A percentile compares a stretch with the other conserved stretches of the same genome.
These are phyloP conservation scores for Cordyceps militaris DNA, from an alignment of 2,329 filamentous ascomycete species.

Conservation along the genomic window DNA sequence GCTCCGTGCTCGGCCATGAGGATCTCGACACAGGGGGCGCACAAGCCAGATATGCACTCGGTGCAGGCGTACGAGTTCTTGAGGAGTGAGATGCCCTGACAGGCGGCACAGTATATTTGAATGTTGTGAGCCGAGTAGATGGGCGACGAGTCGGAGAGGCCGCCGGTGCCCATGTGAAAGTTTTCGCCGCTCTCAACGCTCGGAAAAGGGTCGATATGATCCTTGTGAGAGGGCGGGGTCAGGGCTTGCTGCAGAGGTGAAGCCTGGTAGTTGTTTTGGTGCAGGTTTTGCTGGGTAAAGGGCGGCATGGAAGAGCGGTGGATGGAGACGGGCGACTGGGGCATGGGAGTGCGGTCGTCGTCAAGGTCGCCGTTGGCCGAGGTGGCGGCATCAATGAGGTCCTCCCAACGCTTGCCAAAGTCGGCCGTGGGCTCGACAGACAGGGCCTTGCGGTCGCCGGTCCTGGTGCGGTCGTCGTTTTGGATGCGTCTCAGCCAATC, in stretches of 20 bases:
- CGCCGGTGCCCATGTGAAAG: conserved; percentile 61
- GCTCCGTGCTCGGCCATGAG: conserved; percentile 70
- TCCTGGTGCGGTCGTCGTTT: conserved; percentile 58
- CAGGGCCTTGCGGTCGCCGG: conserved; percentile 68
- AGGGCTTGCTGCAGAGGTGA: conserved; percentile 86
- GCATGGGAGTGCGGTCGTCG: conserved; percentile 78
- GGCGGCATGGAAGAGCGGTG: conserved; percentile 57
- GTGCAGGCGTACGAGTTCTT: conserved; percentile 89
- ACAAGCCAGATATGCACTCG: conserved; percentile 91
- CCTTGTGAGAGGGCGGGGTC: conserved; percentile 70
- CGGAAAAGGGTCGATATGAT: conserved; percentile 71
- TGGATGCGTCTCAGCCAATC: conserved; percentile 55
- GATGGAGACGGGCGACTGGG: conserved; percentile 58
- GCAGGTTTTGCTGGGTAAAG: conserved; percentile 53
- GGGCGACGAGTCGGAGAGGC: conserved; percentile 63
- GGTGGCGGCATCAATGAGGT: conserved; percentile 88
- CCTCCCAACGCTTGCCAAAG: conserved; percentile 90
- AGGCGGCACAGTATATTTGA: conserved; percentile 89
- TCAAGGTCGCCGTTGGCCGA: conserved; percentile 88
- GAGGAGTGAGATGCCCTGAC: conserved; percentile 67
- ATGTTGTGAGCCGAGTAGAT: conserved; percentile 67
- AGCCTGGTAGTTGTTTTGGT: conserved; percentile 65
- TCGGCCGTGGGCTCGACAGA: conserved; percentile 78
- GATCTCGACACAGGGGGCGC: conserved; percentile 77
- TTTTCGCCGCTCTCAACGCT: conserved; percentile 65